A percentile compares a stretch with the other conserved stretches of the same genome.
These are phyloP conservation scores for Brasilioporus rufonigricans DNA, from an alignment of 768 basidiomycete species.

Conservation along the genomic window DNA sequence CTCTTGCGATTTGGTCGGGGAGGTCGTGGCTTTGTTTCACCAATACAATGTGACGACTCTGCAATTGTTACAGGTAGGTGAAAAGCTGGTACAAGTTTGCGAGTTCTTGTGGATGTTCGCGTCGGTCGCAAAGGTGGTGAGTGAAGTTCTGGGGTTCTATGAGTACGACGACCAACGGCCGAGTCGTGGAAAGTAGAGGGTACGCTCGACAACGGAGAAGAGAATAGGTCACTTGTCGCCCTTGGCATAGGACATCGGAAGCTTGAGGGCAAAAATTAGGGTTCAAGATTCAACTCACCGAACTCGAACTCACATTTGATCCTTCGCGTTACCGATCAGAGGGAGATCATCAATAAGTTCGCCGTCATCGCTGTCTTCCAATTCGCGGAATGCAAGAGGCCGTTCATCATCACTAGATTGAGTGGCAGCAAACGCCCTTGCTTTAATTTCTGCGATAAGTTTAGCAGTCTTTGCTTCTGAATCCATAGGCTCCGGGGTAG, in stretches of 20 bases:
- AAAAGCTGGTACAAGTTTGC: conserved; percentile 12
- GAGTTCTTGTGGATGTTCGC: conserved; percentile 20
- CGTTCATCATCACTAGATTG: conserved; percentile 44
- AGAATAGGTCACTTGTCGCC: conserved; percentile 6
- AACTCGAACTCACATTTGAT: conserved; percentile 10
- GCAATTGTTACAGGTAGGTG: conserved; percentile 12
- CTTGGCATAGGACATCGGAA: background rate
- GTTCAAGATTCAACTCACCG: background rate
- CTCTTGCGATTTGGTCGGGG: conserved; percentile 16
- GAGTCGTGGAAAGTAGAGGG: conserved; percentile 10
- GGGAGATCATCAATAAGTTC: conserved; percentile 31
- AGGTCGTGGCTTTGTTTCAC: background rate
- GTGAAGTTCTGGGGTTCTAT: background rate
- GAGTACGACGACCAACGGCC: background rate
- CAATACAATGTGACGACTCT: conserved; percentile 3
- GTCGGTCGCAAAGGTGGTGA: conserved; percentile 7
- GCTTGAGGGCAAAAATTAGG: conserved; percentile 5
- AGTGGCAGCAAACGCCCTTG: conserved; percentile 49
- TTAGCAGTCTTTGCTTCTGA: conserved; percentile 46
- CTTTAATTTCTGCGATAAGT: conserved; percentile 65
- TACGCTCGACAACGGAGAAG: conserved; percentile 24
- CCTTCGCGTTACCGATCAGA: conserved; percentile 2
- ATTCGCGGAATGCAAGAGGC: conserved; percentile 37
- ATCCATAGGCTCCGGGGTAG: conserved; percentile 33
- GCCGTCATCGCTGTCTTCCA: conserved; percentile 55